Evolutionary conservation across 2,329 filamentous ascomycete species (phyloP).

Genomic region (Xylaria arbuscula): DNA sequence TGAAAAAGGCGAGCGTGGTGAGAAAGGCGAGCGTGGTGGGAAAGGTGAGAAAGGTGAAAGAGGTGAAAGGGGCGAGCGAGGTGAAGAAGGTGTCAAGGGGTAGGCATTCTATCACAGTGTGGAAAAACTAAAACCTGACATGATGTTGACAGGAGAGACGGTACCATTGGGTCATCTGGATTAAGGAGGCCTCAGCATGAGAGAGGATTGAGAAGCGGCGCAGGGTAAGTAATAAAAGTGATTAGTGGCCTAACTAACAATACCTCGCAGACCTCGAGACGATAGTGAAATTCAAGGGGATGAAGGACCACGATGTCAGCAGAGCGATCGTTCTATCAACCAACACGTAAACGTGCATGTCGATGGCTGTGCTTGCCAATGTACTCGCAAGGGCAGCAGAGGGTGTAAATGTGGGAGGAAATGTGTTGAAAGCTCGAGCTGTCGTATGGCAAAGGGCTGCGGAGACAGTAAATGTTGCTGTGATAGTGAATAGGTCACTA

Average conservation of each 20-base stretch:
- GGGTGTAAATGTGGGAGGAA: slow-evolving; percentile 1
- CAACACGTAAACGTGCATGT: background rate
- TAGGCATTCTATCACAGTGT: slow-evolving; percentile 16
- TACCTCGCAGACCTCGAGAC: slow-evolving; percentile 1
- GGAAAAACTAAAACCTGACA: background rate
- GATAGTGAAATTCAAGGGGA: slow-evolving; percentile 16
- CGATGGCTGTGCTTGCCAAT: slow-evolving; percentile 2
- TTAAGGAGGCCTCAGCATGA: slow-evolving; percentile 5
- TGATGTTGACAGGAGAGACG: slow-evolving; percentile 9
- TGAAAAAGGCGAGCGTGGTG: slow-evolving; percentile 5
- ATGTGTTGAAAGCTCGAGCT: background rate
- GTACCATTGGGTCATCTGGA: slow-evolving; percentile 5
- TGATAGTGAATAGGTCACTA: slow-evolving; percentile 4
- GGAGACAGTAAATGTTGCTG: background rate
- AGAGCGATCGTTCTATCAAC: background rate
- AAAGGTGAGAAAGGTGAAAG: background rate
- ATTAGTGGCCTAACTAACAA: background rate
- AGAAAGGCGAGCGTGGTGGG: background rate
- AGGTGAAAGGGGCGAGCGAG: slow-evolving; percentile 15
- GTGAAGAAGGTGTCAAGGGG: slow-evolving; percentile 17
- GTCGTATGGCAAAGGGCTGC: slow-evolving; percentile 3
- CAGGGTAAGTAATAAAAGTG: slow-evolving; percentile 1
- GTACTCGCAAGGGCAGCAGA: background rate
- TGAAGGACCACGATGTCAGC: slow-evolving; percentile 3
- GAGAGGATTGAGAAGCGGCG: slow-evolving; percentile 7